A percentile compares a stretch with the other conserved stretches of the same genome.
Evolutionary conservation across 2,329 filamentous ascomycete species (phyloP).

Genomic region (Ceratocystis ficicola): DNA sequence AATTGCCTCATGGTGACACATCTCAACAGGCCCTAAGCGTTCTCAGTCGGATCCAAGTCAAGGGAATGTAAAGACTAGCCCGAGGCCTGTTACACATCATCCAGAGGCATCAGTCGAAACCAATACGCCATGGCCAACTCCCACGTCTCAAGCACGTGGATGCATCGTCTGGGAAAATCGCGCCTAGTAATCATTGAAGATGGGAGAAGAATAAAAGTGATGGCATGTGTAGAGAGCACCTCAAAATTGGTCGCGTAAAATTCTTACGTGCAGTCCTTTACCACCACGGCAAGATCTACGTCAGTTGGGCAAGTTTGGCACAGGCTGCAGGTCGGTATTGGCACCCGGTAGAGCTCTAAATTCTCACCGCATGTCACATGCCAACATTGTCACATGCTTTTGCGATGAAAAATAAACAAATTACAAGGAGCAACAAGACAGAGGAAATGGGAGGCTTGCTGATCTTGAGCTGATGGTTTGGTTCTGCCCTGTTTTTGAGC

Average conservation of each 20-base stretch:
- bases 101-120: too few relatives aligned
- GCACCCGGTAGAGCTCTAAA: not conserved
- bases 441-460: not conserved
- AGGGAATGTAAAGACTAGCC: too few relatives aligned
- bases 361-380: conserved; percentile 11
- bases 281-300: not conserved
- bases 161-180: too few relatives aligned
- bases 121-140: too few relatives aligned
- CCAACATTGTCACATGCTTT: conserved; percentile 11
- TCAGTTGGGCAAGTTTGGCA: not conserved
- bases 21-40: too few relatives aligned
- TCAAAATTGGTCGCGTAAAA: not conserved
- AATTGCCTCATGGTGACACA: too few relatives aligned
- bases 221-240: not conserved
- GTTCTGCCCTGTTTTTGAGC: not conserved
- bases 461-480: not conserved
- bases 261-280: not conserved
- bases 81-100: too few relatives aligned
- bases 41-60: too few relatives aligned
- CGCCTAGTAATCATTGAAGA: too few relatives aligned
- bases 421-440: not conserved
- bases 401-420: conserved; percentile 11
- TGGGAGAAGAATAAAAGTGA: not conserved
- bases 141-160: too few relatives aligned
- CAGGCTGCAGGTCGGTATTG: not conserved